Conservation (phyloP, 202 grass and related monocot species). For the Brachypodium distachyon region DNA sequence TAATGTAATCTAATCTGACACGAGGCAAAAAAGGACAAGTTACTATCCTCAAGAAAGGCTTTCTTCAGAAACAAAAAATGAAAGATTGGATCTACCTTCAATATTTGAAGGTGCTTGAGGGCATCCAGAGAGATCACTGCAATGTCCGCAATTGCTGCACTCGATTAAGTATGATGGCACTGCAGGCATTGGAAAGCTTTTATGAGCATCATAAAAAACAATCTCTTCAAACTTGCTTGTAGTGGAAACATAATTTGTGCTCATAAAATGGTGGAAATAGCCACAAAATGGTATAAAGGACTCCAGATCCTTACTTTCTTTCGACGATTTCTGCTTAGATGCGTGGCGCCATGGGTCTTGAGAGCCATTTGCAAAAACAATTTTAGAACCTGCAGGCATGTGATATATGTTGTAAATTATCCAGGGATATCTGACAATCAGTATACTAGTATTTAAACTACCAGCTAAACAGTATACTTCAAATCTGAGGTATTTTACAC, state of each 20-base stretch:
- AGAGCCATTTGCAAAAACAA: conserved; percentile 92
- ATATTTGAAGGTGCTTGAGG: conserved; percentile 85
- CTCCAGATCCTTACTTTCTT: conserved; percentile 50
- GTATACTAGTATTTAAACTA: background rate
- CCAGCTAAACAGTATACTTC: background rate
- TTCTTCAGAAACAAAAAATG: background rate
- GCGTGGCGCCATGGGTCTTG: conserved; percentile 97
- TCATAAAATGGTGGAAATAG: background rate
- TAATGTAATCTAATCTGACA: background rate
- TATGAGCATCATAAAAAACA: conserved; percentile 1
- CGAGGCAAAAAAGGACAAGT: background rate
- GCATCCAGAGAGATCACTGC: conserved; percentile 88
- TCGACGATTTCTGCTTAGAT: conserved; percentile 88
- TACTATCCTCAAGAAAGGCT: background rate
- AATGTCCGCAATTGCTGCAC: conserved; percentile 83
- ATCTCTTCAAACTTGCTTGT: background rate
- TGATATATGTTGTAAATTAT: background rate
- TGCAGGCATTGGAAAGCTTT: conserved; percentile 33
- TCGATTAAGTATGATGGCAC: conserved; percentile 92
- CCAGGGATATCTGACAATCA: background rate
- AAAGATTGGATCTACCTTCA: conserved; percentile 58
- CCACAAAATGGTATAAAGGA: background rate
- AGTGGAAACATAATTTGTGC: background rate
- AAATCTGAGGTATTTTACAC: background rate
- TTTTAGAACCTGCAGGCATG: conserved; percentile 66